A percentile compares a stretch with the other conserved stretches of the same genome.
These are phyloP conservation scores for Boletellus ananiceps DNA, from an alignment of 768 basidiomycete genomes.

Conservation along the genomic window DNA sequence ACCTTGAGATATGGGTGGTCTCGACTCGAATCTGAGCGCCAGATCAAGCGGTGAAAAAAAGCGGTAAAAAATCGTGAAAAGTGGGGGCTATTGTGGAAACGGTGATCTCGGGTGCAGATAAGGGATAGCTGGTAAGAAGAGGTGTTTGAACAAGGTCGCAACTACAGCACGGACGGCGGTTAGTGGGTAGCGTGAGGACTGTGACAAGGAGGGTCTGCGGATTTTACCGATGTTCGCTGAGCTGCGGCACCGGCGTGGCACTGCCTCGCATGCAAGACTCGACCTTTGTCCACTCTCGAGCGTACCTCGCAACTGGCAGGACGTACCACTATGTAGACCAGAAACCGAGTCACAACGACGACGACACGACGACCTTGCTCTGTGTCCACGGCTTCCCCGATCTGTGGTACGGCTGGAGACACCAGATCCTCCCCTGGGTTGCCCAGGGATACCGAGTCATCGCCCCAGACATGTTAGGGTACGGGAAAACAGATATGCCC, in stretches of 20 bases:
- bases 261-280: slow-evolving; percentile 8
- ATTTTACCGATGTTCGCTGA: slow-evolving; percentile 23
- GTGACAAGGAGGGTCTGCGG: slow-evolving; percentile 31
- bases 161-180: slow-evolving; percentile 14
- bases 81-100: neutral
- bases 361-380: slow-evolving; percentile 50
- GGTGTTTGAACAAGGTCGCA: slow-evolving; percentile 4
- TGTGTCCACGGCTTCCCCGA: slow-evolving; percentile 84
- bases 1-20: slow-evolving; percentile 34
- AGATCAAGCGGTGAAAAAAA: slow-evolving; percentile 25
- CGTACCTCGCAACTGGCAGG: slow-evolving; percentile 52
- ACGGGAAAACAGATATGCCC: slow-evolving; percentile 62
- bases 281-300: slow-evolving; percentile 39
- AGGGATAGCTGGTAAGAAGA: slow-evolving; percentile 2
- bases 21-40: slow-evolving; percentile 18
- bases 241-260: slow-evolving; percentile 24
- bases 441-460: slow-evolving; percentile 57
- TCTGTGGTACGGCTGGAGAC: slow-evolving; percentile 65
- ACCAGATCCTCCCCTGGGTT: slow-evolving; percentile 71
- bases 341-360: slow-evolving; percentile 40
- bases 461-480: slow-evolving; percentile 50
- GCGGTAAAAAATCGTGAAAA: slow-evolving; percentile 18
- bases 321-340: slow-evolving; percentile 74
- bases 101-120: slow-evolving; percentile 18
- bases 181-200: slow-evolving; percentile 21